Base-by-base conservation (phyloP, 1,284 basidiomycete genomes). In the Meira nashicola region DNA sequence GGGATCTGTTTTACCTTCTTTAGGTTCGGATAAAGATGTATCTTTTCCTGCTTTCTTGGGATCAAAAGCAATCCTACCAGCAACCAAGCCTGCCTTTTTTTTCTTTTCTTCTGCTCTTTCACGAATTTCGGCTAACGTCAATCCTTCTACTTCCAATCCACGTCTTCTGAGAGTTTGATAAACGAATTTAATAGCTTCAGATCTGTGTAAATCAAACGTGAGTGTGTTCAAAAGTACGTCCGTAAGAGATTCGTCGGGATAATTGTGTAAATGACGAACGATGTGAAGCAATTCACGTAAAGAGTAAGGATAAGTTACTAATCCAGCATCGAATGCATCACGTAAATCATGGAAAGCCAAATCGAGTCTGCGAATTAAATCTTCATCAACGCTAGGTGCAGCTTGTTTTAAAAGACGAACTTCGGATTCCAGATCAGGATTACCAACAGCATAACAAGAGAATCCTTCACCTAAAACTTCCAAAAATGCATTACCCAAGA, bases 231-330 rank as follows among this genome's bases (percentile, higher is more conserved):
- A 77, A 43, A 80, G 66, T 10, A 78, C 75, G 9, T 66, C 60
- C 15, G 71, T 71, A n/a, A 80, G 72, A 19, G 63, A 37, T 43
- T 80, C 79, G 4, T 64, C 59, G 0, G 79, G 78, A 62, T 71
- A 80, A 46, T 67, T 62, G 41, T 76, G 62, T 54, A 80, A 62
- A 62, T 80, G 79, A 12, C 78, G 74, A 0, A 78, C 77, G 25
- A 80, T 61, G 44, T 79, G 76, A 48, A 80, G 68, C 39, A 80
- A 62, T 56, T 80, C 79, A 23, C 78, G 73, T 6, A 80, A 68
- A 1, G 70, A 73, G 61, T 79, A 79, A 1, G 78, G 78, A 55
- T 80, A 78, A 56, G 73, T 73, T 59, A 78, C 64, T 7, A 67
- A 60, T 2, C 73, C 74, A 6, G 64, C 58, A 43, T 76, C 79